Conservation (phyloP, 192 early-diverging fungal genomes). For the Dissophora globulifera region DNA sequence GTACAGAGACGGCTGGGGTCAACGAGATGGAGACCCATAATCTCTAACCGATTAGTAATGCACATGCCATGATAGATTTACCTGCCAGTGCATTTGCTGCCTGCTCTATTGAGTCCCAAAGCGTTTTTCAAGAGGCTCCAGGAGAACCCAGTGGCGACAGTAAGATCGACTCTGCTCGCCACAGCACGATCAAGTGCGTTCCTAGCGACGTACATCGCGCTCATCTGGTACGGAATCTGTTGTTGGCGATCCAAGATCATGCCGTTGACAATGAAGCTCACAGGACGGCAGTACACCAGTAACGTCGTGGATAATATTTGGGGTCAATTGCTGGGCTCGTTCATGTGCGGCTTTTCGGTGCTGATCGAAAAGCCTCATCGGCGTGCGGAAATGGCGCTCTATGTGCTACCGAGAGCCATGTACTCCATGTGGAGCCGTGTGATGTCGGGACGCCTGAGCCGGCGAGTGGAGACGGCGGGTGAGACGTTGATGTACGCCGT, state of each 20-base stretch:
- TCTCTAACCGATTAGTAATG: too few relatives aligned
- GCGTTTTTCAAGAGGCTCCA: constrained; percentile 51
- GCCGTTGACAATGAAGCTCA: constrained; percentile 46
- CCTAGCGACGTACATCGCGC: constrained; percentile 63
- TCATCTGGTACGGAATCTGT: constrained; percentile 66
- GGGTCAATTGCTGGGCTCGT: constrained; percentile 61
- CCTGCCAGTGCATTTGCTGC: constrained; percentile 69
- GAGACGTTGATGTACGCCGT: constrained; percentile 63
- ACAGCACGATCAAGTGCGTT: constrained; percentile 64
- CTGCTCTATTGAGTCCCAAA: constrained; percentile 63
- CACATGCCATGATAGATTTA: constrained; percentile 62
- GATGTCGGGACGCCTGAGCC: constrained; percentile 50
- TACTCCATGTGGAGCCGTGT: constrained; percentile 61
- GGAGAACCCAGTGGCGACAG: constrained; percentile 36
- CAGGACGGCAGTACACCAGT: constrained; percentile 40
- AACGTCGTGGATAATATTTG: constrained; percentile 54
- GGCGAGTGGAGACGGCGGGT: constrained; percentile 39
- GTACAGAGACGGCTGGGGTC: too few relatives aligned
- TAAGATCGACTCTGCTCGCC: constrained; percentile 55
- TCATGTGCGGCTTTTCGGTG: constrained; percentile 73
- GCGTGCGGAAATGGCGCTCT: constrained; percentile 63
- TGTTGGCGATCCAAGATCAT: constrained; percentile 59
- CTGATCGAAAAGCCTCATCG: constrained; percentile 70
- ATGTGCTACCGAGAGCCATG: constrained; percentile 62
- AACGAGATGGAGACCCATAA: too few relatives aligned